Base-by-base conservation (phyloP, 495 filamentous ascomycete genomes). In the Cercophora sp. region DNA sequence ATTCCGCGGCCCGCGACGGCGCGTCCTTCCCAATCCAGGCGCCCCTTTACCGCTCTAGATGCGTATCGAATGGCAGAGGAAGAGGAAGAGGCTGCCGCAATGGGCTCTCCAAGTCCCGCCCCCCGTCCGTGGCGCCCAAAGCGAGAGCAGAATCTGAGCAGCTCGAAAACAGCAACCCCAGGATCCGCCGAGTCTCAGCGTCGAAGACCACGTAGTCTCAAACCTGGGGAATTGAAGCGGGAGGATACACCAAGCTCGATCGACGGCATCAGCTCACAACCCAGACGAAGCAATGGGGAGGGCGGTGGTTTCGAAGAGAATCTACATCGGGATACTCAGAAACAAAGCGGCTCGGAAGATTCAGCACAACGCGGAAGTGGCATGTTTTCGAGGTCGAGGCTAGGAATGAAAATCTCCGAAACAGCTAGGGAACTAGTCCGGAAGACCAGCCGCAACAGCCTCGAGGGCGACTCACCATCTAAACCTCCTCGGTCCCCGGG, bases 61-160 rank as follows among this genome's bases (percentile, higher is more conserved):
- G 75, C 75, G 39, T 77, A 70, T 43, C 63, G 54, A 54, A 61
- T 69, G 59, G 74, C 73, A 24, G 56, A 66, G 47, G 66, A 70
- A 46, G 71, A 73, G 24, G 66, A 72, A 35, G 63, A 48, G 1
- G 68, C 66, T 27, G 66, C 72, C n/a, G n/a, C n/a, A n/a, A n/a
- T n/a, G 42, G 72, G 62, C 4, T 77, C 75, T 11, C 75, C 75
- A 36, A 78, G 75, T 51, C 74, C 74, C 4, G 73, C 74, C 2
- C 74, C 75, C 8, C 66, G 75, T 22, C 37, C 59, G 4, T 70
- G 64, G 53, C 67, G 67, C 11, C 37, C 54, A 5, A 63, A 64
- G 22, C 65, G 64, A 24, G 62, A 62, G 3, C 58, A 60, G 5
- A 51, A 53, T 49, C 57, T 39, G 52, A 55, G 19, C 37, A 50